Base-by-base conservation (phyloP, 768 basidiomycete species). In the Vararia minispora region DNA sequence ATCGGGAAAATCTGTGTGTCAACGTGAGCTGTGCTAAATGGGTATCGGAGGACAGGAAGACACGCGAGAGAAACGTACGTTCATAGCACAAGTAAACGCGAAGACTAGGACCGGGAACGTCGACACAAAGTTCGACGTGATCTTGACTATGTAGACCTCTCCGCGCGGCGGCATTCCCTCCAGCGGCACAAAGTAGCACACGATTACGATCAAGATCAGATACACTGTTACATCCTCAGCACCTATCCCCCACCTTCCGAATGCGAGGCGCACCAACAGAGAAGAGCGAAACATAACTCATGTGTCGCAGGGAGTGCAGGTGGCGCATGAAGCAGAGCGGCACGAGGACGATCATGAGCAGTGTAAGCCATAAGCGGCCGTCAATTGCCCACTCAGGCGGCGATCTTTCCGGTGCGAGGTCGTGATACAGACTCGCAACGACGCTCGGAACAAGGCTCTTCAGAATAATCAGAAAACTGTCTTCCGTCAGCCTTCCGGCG, bases 91-190 rank as follows among this genome's bases (percentile, higher is more conserved):
- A 2, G 89, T 92, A 56, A 79, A 89, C 4, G 83, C 82, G 60
- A 90, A 89, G 12, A 91, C 79, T 56, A 88, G 91, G 21, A 95
- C 85, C 1, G 92, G 92, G 60, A 94, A 84, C 2, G 76, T 88
- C 13, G 81, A 70, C 16, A 91, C 63, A 52, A 89, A 88, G 40
- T 59, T 66, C 5, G 87, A 72, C 0, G 79, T 78, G 46, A 91
- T 76, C 49, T 75, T 73, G 45, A 88, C 66, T 23, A 78, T 60
- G 43, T 69, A 66, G 11, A 90, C 60, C 41, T 86, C 76, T 13
- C 87, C 86, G 5, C 59, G 65, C 1, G 64, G 57, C 23, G 71
- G 66, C 52, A 77, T 76, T 16, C 71, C 78, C 42, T 78, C 58
- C 23, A 81, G 52, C 1, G 85, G 83, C 58, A 70, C 70, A 51